phyloP scores from a whole-genome alignment of 495 filamentous ascomycete genomes.

The Talaromyces proteolyticus region DNA sequence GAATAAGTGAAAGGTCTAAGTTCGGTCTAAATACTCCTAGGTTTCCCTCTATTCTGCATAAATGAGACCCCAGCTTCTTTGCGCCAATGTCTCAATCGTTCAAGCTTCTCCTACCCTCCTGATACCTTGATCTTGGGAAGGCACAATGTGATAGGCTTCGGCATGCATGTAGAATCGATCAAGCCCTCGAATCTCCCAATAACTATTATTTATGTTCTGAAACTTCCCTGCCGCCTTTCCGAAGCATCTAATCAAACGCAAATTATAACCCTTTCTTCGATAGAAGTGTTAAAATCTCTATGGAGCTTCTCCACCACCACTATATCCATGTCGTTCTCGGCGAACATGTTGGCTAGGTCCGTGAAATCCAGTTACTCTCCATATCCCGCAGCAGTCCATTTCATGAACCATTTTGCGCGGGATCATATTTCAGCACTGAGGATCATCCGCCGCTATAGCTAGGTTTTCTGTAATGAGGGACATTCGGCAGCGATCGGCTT shows the following conservation, averaged over 20 bases:
- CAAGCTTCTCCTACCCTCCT: too few relatives aligned
- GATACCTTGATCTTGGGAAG: too few relatives aligned
- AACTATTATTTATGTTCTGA: too few relatives aligned
- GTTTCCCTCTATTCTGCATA: too few relatives aligned
- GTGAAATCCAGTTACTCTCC: neutral
- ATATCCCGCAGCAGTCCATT: neutral
- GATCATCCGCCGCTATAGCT: neutral
- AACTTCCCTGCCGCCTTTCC: too few relatives aligned
- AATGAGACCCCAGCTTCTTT: too few relatives aligned
- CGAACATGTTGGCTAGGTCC: neutral
- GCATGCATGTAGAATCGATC: too few relatives aligned
- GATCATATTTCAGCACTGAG: neutral
- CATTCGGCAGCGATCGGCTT: neutral
- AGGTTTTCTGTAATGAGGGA: neutral
- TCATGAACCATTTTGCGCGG: neutral
- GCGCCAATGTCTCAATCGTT: too few relatives aligned
- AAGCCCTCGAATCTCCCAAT: too few relatives aligned
- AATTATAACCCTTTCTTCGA: neutral
- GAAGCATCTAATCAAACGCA: too few relatives aligned
- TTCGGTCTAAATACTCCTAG: too few relatives aligned
- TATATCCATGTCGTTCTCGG: neutral
- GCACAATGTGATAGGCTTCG: too few relatives aligned
- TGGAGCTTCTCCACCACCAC: neutral
- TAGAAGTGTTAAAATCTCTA: neutral
- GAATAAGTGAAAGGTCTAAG: neutral